Conservation (phyloP, 768 basidiomycete genomes). For the Leccinum uliginosum region DNA sequence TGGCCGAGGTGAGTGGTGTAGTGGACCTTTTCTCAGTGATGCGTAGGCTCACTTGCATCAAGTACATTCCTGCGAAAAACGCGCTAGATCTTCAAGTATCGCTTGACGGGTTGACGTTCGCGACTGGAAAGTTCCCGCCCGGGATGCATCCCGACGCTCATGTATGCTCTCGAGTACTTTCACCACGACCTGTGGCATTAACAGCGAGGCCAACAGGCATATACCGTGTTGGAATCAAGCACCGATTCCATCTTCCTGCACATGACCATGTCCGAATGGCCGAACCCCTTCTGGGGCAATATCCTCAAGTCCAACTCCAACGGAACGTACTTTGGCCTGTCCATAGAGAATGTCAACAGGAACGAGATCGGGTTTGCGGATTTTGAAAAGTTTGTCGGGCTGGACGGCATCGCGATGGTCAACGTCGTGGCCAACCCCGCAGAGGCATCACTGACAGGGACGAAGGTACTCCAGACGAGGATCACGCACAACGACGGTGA, state of each 20-base stretch:
- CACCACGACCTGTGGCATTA: neutral
- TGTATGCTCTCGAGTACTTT: conserved; percentile 41
- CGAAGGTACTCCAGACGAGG: conserved; percentile 73
- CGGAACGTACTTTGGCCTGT: conserved; percentile 92
- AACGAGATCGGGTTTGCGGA: conserved; percentile 85
- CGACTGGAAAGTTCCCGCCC: conserved; percentile 85
- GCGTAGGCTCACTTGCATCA: conserved; percentile 21
- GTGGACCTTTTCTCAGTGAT: neutral
- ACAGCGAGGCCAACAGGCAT: conserved; percentile 50
- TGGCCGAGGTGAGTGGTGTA: conserved; percentile 70
- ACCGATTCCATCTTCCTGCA: conserved; percentile 94
- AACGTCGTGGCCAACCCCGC: conserved; percentile 84
- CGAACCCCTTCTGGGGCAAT: conserved; percentile 79
- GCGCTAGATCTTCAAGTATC: conserved; percentile 88
- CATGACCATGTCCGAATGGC: conserved; percentile 83
- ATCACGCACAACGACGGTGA: conserved; percentile 97
- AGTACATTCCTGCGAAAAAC: conserved; percentile 51
- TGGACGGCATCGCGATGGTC: conserved; percentile 93
- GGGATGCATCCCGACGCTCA: conserved; percentile 87
- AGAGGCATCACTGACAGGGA: conserved; percentile 65
- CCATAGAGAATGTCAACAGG: conserved; percentile 87
- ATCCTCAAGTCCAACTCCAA: conserved; percentile 97
- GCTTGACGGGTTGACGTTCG: conserved; percentile 81
- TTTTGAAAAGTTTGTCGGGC: conserved; percentile 95
- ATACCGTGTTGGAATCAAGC: conserved; percentile 91